These are phyloP conservation scores for Exserohilum rostratum DNA, from an alignment of 2,329 filamentous ascomycete species.

Conservation along the genomic window DNA sequence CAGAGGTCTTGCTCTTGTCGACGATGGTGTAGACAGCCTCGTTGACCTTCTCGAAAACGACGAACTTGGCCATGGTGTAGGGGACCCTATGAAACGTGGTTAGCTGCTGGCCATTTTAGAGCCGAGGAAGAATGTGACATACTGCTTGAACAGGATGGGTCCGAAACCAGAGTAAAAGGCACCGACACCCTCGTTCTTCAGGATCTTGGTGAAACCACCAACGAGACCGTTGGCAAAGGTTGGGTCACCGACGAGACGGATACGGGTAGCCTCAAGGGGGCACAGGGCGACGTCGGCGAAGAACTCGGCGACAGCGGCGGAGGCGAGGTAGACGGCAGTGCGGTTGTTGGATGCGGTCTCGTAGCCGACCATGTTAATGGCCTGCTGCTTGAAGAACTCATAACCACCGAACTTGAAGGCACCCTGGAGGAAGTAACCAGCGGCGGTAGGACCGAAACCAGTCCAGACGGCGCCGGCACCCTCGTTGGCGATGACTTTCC, in stretches of 20 bases:
- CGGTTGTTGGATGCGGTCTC: constrained; percentile 73
- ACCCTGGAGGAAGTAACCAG: constrained; percentile 93
- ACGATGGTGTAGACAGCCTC: constrained; percentile 71
- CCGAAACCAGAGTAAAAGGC: constrained; percentile 93
- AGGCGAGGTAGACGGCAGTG: constrained; percentile 79
- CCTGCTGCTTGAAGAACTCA: constrained; percentile 95
- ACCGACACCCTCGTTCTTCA: constrained; percentile 79
- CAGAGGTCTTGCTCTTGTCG: constrained; percentile 74
- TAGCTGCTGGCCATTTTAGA: constrained; percentile 9
- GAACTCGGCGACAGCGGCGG: constrained; percentile 66
- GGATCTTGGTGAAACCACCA: constrained; percentile 81
- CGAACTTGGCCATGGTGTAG: constrained; percentile 95
- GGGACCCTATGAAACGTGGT: constrained; percentile 66
- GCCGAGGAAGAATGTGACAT: constrained; percentile 17
- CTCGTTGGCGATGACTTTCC: constrained; percentile 77
- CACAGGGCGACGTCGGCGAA: constrained; percentile 81
- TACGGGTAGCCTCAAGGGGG: constrained; percentile 91
- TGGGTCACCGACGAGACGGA: constrained; percentile 88
- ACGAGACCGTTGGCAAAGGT: constrained; percentile 82
- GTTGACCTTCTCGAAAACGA: constrained; percentile 87
- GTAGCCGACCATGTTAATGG: constrained; percentile 78
- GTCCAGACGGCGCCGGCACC: constrained; percentile 86
- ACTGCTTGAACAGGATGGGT: constrained; percentile 54
- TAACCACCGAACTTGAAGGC: constrained; percentile 94
- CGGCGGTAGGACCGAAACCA: constrained; percentile 82